Evolutionary conservation across 257 asterid genomes (phyloP), one percentile per base, ranked within the genome.

Genomic region (Coffea canephora): DNA sequence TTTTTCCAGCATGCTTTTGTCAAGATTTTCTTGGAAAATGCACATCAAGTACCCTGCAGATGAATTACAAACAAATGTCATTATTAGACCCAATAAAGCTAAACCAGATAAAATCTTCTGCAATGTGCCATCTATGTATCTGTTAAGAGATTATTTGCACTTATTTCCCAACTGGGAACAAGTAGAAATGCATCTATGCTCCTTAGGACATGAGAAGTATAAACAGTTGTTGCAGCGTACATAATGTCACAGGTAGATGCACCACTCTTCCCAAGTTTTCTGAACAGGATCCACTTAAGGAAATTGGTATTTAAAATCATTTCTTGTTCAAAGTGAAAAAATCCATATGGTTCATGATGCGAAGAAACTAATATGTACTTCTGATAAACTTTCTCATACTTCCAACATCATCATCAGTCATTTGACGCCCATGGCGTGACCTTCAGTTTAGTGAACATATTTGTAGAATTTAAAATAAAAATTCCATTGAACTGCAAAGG

Each of bases 41-140:
- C 98, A 92, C 96, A 95, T 85, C 83, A 95, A 88, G 98, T 93
- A 95, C 77, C 99, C 99, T 95, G 92, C 89, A 84, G 82, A 57
- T 39, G 69, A 82, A 78, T 49, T 55, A 84, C 23, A 78, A 50
- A 25, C 43, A 46, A n/a, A 36, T 52, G 36, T 36, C 66, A 13
- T 21, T 36, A 68, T 45, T 23, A 45, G 48, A 34, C 46, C 62
- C 39, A 13, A 5, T 46, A 14, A 57, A 36, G 70, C 70, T 57
- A 57, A 39, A 50, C 43, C n/a, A 23, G 55, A 55, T 5, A 18
- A 41, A 39, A 59, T 50, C 16, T 36, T 39, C 69, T 73, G 39
- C 31, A 57, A 59, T 57, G 36, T 75, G 68, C 55, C 69, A 10
- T 36, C 46, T 6, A 41, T 4, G 23, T 64, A 74, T 74, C 61